Base-by-base conservation (phyloP, 192 early-diverging fungal species). In the Paraglomus occultum region DNA sequence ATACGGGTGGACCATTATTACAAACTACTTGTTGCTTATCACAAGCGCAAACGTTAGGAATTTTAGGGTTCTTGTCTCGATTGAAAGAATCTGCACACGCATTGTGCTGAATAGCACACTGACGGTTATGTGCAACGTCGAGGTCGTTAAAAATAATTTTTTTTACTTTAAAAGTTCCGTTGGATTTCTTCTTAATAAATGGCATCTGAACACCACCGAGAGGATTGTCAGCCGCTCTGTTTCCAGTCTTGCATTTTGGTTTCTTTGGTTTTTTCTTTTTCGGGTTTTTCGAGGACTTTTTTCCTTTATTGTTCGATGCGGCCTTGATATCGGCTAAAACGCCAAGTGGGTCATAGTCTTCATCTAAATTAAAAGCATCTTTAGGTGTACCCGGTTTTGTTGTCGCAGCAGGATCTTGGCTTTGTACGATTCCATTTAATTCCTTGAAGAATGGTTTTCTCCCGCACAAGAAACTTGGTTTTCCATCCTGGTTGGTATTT, bases 71-170 rank as follows among this genome's bases (percentile, higher is more conserved):
- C 31, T 66, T 66, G 38, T 40, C 40, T 52, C 51, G 31, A 15
- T 66, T 51, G n/a, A 51, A 51, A 31, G 31, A 31, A 31, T 31
- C 31, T 31, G 31, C 31, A 15, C 64, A 66, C 8, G 6, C 1
- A 17, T 66, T 66, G 6, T 66, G 31, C 60, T 62, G 64, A 52
- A 66, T 1, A 12, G 50, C 64, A 52, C 64, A 66, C 52, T 50
- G 49, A 51, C 64, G 64, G 17, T 8, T 23, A 8, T 66, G 64
- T 18, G 50, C 50, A 10, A 48, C 49, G 43, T 11, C 40, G 4
- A 23, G 1, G 15, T 50, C 14, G 17, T 40, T 18, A 52, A 66
- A 66, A 7, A 5, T 52, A 18, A 39, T 9, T 40, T 40, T 39
- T 17, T 52, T 52, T 18, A 66, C 64, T 4, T 20, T 0, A 20